A percentile compares a stretch with the other conserved stretches of the same genome.
These are phyloP conservation scores for Aspergillus luchuensis DNA, from an alignment of 2,329 filamentous ascomycete species.

Conservation along the genomic window DNA sequence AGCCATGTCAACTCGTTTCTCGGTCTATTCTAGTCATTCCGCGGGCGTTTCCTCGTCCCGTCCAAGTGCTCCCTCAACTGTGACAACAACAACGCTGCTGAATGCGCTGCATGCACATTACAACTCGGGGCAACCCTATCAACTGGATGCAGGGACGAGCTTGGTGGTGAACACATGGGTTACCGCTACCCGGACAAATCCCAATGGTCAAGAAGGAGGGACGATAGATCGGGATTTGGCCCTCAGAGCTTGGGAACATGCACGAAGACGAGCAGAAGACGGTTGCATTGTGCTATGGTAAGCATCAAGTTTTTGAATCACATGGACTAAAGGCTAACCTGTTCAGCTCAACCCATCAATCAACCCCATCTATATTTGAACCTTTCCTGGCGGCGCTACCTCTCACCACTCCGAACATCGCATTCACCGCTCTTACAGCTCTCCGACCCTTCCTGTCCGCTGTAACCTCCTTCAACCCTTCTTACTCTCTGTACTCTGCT, in stretches of 20 bases:
- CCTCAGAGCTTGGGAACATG: conserved; percentile 91
- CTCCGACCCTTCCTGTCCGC: conserved; percentile 84
- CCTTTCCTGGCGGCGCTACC: conserved; percentile 83
- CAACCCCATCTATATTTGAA: conserved; percentile 78
- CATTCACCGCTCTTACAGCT: conserved; percentile 78
- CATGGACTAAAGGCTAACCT: neutral
- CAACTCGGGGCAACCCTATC: conserved; percentile 76
- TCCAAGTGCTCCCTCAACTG: conserved; percentile 66
- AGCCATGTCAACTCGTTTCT: conserved; percentile 64
- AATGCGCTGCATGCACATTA: conserved; percentile 92
- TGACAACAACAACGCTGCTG: conserved; percentile 89
- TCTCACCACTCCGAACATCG: conserved; percentile 70
- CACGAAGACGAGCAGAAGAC: conserved; percentile 89
- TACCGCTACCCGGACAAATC: conserved; percentile 70
- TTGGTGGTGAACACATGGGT: conserved; percentile 95
- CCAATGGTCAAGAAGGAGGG: conserved; percentile 70
- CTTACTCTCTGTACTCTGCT: conserved; percentile 75
- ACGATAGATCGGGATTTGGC: conserved; percentile 80
- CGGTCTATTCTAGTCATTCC: conserved; percentile 63
- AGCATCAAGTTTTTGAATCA: conserved; percentile 31
- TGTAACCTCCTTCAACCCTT: conserved; percentile 87
- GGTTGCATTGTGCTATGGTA: conserved; percentile 89
- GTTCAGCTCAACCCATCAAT: conserved; percentile 79
- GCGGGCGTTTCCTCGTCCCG: conserved; percentile 55
- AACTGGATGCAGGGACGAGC: conserved; percentile 85